These are phyloP conservation scores for Arthroderma sp. DNA, from an alignment of 2,329 filamentous ascomycete genomes.

Conservation along the genomic window DNA sequence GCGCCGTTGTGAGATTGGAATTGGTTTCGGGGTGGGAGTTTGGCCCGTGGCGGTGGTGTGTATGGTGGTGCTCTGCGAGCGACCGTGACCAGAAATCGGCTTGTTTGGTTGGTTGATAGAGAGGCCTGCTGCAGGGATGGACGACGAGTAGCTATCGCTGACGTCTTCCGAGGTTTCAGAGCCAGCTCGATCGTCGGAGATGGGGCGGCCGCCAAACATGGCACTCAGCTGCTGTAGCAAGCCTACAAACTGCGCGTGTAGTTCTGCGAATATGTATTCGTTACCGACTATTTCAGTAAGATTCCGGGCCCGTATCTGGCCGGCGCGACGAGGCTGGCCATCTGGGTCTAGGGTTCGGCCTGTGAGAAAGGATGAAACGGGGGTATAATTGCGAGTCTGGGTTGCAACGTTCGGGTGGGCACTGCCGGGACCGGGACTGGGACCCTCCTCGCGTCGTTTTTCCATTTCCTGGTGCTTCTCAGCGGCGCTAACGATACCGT, in stretches of 20 bases:
- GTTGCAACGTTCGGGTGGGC: background rate
- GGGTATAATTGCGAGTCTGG: constrained; percentile 34
- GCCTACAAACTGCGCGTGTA: constrained; percentile 43
- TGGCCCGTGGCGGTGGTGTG: background rate
- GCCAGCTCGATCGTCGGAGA: constrained; percentile 30
- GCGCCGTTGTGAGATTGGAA: constrained; percentile 12
- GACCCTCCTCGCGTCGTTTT: constrained; percentile 29
- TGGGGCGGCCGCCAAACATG: constrained; percentile 32
- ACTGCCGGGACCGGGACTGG: constrained; percentile 14
- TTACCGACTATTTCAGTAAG: constrained; percentile 47
- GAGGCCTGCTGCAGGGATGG: too few species aligned
- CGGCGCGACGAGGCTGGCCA: constrained; percentile 39
- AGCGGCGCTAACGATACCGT: constrained; percentile 36
- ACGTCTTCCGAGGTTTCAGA: constrained; percentile 12
- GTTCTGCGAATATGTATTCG: constrained; percentile 44
- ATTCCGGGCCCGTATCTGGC: constrained; percentile 42
- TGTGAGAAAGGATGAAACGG: constrained; percentile 46
- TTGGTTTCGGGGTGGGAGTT: constrained; percentile 7
- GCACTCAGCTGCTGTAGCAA: constrained; percentile 34
- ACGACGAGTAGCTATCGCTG: constrained; percentile 2
- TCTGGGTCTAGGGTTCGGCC: constrained; percentile 44
- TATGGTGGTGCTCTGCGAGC: too few species aligned
- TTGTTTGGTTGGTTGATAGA: too few species aligned
- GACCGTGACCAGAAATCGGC: too few species aligned
- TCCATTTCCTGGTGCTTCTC: constrained; percentile 34